Conservation (phyloP, 495 filamentous ascomycete species). For the Neurospora sp. region DNA sequence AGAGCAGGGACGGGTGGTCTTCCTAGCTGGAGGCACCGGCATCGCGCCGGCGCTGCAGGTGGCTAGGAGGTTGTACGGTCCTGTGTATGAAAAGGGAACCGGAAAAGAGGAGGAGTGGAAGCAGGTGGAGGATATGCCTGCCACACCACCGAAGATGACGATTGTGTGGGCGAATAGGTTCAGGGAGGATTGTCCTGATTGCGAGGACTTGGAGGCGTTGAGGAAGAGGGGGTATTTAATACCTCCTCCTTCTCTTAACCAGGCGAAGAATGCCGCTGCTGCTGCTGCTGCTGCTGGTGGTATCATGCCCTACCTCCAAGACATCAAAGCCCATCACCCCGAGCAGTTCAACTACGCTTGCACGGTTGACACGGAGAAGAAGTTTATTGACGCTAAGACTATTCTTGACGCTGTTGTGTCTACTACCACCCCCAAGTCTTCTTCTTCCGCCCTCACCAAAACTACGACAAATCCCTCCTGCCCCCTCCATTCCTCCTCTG, state of each 20-base stretch:
- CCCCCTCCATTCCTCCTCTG: slow-evolving; percentile 13
- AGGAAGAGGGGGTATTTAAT: background rate
- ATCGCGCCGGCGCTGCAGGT: slow-evolving; percentile 85
- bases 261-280: background rate
- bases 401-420: slow-evolving; percentile 1
- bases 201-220: background rate
- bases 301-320: slow-evolving; percentile 52
- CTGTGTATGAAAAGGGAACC: slow-evolving; percentile 17
- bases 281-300: background rate
- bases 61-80: slow-evolving; percentile 45
- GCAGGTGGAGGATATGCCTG: background rate
- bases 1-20: slow-evolving; percentile 43
- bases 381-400: slow-evolving; percentile 36
- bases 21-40: slow-evolving; percentile 87
- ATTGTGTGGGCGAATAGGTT: slow-evolving; percentile 35
- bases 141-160: slow-evolving; percentile 1
- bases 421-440: slow-evolving; percentile 3
- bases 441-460: background rate
- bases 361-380: slow-evolving; percentile 68
- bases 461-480: slow-evolving; percentile 2
- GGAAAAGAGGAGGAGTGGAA: slow-evolving; percentile 19
- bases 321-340: slow-evolving; percentile 44
- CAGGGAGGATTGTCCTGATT: slow-evolving; percentile 23
- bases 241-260: background rate
- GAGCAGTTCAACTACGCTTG: slow-evolving; percentile 54